A percentile compares a stretch with the other conserved stretches of the same genome.
These are phyloP conservation scores for Aspergillus cejpii DNA, from an alignment of 2,329 filamentous ascomycete genomes.

Conservation along the genomic window DNA sequence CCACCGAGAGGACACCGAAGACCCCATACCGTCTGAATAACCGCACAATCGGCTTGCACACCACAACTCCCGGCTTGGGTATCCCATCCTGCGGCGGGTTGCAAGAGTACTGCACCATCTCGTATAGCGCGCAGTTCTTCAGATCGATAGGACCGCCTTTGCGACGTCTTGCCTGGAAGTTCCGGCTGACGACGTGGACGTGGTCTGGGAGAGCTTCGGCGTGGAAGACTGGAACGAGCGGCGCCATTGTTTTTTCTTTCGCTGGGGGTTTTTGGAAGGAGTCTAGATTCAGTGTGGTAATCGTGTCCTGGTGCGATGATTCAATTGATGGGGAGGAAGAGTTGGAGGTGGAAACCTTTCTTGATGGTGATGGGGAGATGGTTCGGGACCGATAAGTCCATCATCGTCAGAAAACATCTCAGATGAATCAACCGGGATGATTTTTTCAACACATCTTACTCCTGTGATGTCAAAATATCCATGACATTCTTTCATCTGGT, in stretches of 20 bases:
- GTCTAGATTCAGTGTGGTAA: background rate
- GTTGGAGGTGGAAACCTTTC: background rate
- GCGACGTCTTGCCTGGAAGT: conserved; percentile 46
- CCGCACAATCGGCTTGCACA: conserved; percentile 52
- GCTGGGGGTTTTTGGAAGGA: conserved; percentile 1
- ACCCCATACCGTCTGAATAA: conserved; percentile 53
- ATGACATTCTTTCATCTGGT: background rate
- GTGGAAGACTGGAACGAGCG: conserved; percentile 49
- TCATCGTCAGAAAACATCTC: too few species aligned
- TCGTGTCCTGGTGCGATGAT: background rate
- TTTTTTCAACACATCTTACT: background rate
- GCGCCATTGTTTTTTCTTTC: conserved; percentile 44
- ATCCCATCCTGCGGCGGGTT: conserved; percentile 44
- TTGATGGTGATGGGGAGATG: background rate
- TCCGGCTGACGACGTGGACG: conserved; percentile 43
- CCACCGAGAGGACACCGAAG: background rate
- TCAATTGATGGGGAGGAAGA: background rate
- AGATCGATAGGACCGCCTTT: conserved; percentile 49
- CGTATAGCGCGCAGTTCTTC: conserved; percentile 50
- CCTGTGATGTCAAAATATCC: background rate
- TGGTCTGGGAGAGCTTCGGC: conserved; percentile 46
- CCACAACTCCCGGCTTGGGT: conserved; percentile 40
- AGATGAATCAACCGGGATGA: too few species aligned
- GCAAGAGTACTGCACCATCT: conserved; percentile 59
- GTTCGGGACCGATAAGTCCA: background rate